Conservation (phyloP, 2,329 filamentous ascomycete species). For the Aspergillus novoparasiticus region DNA sequence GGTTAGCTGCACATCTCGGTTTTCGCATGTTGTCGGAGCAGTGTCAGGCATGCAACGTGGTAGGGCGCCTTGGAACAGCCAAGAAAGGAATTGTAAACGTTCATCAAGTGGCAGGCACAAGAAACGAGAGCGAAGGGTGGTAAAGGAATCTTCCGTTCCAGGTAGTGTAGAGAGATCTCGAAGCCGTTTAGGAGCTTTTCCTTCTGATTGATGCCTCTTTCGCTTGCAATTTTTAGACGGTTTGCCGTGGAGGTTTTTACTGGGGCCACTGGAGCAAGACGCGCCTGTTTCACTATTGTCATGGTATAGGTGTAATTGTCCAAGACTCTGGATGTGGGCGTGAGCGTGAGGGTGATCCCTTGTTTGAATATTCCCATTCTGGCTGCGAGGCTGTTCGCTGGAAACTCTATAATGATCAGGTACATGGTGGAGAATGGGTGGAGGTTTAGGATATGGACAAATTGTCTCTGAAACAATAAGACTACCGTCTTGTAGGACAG, state of each 20-base stretch:
- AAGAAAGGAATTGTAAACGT: conserved; percentile 12
- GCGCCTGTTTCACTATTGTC: no score
- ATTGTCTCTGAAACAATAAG: not conserved
- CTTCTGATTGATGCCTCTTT: no score
- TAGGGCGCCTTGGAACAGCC: conserved; percentile 16
- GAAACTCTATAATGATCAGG: conserved; percentile 1
- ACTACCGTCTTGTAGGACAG: conserved; percentile 3
- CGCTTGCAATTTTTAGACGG: no score
- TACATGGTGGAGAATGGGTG: conserved; percentile 1
- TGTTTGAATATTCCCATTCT: not conserved
- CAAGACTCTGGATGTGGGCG: no score
- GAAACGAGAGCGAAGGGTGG: no score
- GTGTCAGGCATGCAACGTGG: conserved; percentile 5
- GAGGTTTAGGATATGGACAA: conserved; percentile 15
- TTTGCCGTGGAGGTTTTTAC: no score
- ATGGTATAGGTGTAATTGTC: no score
- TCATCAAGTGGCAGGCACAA: not conserved
- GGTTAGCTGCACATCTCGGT: conserved; percentile 3
- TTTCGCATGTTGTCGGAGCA: not conserved
- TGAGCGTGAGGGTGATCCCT: not conserved
- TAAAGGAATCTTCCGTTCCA: no score
- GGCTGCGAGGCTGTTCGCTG: conserved; percentile 4
- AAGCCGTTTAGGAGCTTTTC: no score
- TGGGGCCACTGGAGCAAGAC: no score
- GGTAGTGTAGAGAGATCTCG: no score